These are phyloP conservation scores for Chondrus crispus DNA, from an alignment of 23 red algal species.

Conservation along the genomic window DNA sequence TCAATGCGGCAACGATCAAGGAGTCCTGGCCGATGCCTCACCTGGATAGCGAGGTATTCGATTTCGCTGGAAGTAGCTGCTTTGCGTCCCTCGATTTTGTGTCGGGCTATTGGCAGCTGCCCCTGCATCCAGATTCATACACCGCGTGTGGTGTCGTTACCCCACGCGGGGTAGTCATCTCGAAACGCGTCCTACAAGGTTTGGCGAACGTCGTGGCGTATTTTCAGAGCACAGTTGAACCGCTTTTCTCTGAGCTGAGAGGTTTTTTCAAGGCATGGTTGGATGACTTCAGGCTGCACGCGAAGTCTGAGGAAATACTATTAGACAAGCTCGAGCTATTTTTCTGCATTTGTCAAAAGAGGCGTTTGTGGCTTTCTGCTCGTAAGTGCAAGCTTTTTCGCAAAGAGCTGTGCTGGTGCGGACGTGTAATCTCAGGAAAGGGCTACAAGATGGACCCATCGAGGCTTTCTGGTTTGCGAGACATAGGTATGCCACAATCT, in stretches of 20 bases:
- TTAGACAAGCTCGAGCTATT: background rate
- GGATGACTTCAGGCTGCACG: constrained; percentile 17
- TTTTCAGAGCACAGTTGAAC: background rate
- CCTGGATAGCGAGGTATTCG: background rate
- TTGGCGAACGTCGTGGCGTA: background rate
- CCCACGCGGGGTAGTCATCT: background rate
- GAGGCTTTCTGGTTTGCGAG: background rate
- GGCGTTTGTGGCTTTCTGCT: background rate
- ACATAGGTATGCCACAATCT: background rate
- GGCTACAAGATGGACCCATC: background rate
- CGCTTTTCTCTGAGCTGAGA: background rate
- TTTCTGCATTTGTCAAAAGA: background rate
- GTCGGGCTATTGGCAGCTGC: constrained; percentile 9
- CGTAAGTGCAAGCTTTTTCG: background rate
- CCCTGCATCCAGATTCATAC: background rate
- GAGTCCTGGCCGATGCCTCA: constrained; percentile 7
- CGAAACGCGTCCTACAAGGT: background rate
- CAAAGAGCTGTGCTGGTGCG: background rate
- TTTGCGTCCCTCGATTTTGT: constrained; percentile 7
- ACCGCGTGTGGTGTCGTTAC: background rate
- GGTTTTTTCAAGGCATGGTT: constrained; percentile 2
- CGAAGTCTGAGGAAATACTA: background rate
- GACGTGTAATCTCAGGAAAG: background rate
- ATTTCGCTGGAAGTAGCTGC: background rate
- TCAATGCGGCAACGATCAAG: background rate